A percentile compares a stretch with the other conserved stretches of the same genome.
Conservation (phyloP, 2,329 filamentous ascomycete species). For the Apiospora saccharicola region DNA sequence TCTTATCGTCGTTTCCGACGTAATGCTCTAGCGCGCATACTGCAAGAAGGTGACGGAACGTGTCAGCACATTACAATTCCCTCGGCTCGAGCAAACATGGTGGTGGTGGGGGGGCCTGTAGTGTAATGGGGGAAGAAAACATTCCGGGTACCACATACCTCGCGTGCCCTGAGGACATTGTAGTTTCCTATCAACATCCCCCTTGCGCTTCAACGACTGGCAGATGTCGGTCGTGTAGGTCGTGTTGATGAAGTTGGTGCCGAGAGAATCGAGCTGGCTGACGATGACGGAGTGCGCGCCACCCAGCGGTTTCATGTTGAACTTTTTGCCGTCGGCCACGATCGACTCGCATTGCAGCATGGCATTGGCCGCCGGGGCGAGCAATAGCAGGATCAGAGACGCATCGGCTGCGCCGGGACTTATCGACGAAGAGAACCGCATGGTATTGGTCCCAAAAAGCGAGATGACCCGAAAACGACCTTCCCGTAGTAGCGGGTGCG, state of each 20-base stretch:
- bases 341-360: slow-evolving; percentile 70
- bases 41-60: slow-evolving; percentile 41
- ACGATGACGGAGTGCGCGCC: slow-evolving; percentile 76
- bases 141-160: slow-evolving; percentile 55
- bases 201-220: slow-evolving; percentile 67
- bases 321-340: slow-evolving; percentile 63
- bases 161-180: slow-evolving; percentile 75
- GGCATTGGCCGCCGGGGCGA: slow-evolving; percentile 49
- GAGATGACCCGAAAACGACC: no score
- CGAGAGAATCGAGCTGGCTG: slow-evolving; percentile 58
- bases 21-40: slow-evolving; percentile 77
- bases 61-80: neutral
- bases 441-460: slow-evolving; percentile 35
- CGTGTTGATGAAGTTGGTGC: slow-evolving; percentile 69
- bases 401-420: slow-evolving; percentile 40
- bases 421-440: slow-evolving; percentile 49
- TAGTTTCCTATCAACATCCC: slow-evolving; percentile 60
- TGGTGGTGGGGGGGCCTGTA: no score
- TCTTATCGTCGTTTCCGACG: slow-evolving; percentile 14
- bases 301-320: slow-evolving; percentile 68
- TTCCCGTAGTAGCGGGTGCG: neutral
- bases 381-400: slow-evolving; percentile 46
- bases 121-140: no score
- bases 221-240: slow-evolving; percentile 87
- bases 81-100: neutral